A percentile compares a stretch with the other conserved stretches of the same genome.
These are phyloP conservation scores for Fraxinus angustifolia DNA, from an alignment of 305 asterid genomes.

Conservation along the genomic window DNA sequence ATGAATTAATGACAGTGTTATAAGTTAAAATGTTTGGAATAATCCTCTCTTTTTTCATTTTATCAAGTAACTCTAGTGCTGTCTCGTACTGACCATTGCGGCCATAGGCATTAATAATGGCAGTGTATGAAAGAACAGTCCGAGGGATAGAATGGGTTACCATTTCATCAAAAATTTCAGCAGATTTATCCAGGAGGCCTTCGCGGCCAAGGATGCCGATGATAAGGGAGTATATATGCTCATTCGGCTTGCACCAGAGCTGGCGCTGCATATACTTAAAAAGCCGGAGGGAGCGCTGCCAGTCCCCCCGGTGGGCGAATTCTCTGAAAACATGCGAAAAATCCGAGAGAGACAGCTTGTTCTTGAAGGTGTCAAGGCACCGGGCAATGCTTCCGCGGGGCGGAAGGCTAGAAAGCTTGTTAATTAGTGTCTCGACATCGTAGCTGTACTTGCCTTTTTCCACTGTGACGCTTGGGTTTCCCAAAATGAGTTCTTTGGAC, in stretches of 20 bases:
- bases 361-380: conserved; percentile 78
- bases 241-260: conserved; percentile 93
- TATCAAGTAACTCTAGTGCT: conserved; percentile 59
- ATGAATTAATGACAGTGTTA: conserved; percentile 77
- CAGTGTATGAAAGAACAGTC: conserved; percentile 71
- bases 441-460: conserved; percentile 93
- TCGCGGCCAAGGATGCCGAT: conserved; percentile 88
- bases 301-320: conserved; percentile 83
- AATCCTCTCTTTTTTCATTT: conserved; percentile 75
- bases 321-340: conserved; percentile 76
- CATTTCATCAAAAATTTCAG: conserved; percentile 89
- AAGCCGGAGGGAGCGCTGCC: conserved; percentile 92
- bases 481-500: conserved; percentile 66
- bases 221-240: conserved; percentile 73
- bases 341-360: conserved; percentile 82
- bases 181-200: conserved; percentile 77
- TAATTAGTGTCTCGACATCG: conserved; percentile 91
- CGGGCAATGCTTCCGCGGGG: conserved; percentile 99
- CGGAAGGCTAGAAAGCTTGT: conserved; percentile 91
- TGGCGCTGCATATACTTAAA: conserved; percentile 97
- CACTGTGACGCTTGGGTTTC: conserved; percentile 82
- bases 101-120: conserved; percentile 85
- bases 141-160: conserved; percentile 52
- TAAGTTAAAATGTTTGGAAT: conserved; percentile 79
- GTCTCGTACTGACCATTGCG: conserved; percentile 74